Percentiles rank a stretch among this genome's conserved stretches.
These are phyloP conservation scores for Plectranthus barbatus DNA, from an alignment of 257 asterid genomes.

Conservation along the genomic window DNA sequence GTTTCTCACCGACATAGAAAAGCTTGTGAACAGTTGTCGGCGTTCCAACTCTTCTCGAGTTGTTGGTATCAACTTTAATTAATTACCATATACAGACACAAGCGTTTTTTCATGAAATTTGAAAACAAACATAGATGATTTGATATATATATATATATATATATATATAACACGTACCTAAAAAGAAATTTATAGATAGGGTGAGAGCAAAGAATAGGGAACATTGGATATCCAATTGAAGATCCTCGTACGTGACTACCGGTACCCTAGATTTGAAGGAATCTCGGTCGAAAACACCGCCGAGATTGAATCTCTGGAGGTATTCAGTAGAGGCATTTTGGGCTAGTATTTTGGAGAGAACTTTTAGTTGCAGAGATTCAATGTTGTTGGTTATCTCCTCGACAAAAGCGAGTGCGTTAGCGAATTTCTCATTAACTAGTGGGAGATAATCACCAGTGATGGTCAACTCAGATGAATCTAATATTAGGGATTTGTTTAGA, in stretches of 20 bases:
- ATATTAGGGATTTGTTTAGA: no score
- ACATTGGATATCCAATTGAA: no score
- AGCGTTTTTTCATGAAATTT: not conserved
- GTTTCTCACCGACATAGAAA: slow-evolving; percentile 81
- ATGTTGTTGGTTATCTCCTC: slow-evolving; percentile 51
- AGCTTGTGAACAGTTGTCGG: slow-evolving; percentile 48
- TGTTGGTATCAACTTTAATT: slow-evolving; percentile 86
- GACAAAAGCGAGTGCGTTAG: slow-evolving; percentile 44
- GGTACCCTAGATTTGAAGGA: no score
- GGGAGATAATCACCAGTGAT: slow-evolving; percentile 35
- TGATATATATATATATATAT: no score
- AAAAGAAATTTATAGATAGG: slow-evolving; percentile 81
- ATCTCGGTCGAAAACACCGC: no score
- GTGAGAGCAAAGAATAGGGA: slow-evolving; percentile 45
- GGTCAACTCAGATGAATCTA: no score
- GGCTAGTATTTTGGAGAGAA: slow-evolving; percentile 45
- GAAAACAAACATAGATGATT: not conserved
- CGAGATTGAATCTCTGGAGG: no score
- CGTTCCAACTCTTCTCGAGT: slow-evolving; percentile 55
- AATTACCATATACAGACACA: no score
- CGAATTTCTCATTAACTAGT: slow-evolving; percentile 42
- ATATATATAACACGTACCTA: no score
- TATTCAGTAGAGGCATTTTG: slow-evolving; percentile 56
- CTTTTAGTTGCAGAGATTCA: slow-evolving; percentile 45
- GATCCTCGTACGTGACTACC: no score